phyloP scores from a whole-genome alignment of 441 rosid genomes.

The Eruca vesicaria region DNA sequence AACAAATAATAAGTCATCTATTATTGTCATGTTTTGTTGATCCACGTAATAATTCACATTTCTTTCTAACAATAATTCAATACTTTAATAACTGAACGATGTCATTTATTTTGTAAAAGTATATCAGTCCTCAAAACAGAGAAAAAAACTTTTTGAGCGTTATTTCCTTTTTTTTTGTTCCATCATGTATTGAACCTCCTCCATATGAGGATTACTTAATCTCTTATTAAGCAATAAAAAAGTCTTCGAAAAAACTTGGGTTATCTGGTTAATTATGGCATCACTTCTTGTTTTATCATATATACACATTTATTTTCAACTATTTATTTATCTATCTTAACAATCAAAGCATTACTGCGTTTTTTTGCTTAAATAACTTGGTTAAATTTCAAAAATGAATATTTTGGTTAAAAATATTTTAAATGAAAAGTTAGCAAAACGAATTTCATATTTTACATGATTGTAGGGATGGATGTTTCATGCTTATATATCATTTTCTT shows the following conservation, averaged over 20 bases:
- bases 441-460: not conserved
- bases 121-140: not conserved
- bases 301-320: not conserved
- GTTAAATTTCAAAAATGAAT: too few relatives aligned
- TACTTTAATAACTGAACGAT: constrained; percentile 10
- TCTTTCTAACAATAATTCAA: not conserved
- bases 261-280: not conserved
- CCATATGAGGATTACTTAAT: not conserved
- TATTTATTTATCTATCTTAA: not conserved
- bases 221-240: too few relatives aligned
- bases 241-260: too few relatives aligned
- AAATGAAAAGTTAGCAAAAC: not conserved
- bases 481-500: not conserved
- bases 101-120: constrained; percentile 7
- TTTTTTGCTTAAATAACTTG: not conserved
- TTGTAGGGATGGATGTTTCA: not conserved
- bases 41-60: constrained; percentile 1
- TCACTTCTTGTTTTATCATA: too few relatives aligned
- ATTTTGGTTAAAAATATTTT: not conserved
- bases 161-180: not conserved
- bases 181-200: not conserved
- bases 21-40: not conserved
- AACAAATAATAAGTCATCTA: not conserved
- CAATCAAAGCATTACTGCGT: not conserved
- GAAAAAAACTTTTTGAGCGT: not conserved